These are phyloP conservation scores for Vitis hybrid DNA, from an alignment of 177 flowering plant species.

Conservation along the genomic window DNA sequence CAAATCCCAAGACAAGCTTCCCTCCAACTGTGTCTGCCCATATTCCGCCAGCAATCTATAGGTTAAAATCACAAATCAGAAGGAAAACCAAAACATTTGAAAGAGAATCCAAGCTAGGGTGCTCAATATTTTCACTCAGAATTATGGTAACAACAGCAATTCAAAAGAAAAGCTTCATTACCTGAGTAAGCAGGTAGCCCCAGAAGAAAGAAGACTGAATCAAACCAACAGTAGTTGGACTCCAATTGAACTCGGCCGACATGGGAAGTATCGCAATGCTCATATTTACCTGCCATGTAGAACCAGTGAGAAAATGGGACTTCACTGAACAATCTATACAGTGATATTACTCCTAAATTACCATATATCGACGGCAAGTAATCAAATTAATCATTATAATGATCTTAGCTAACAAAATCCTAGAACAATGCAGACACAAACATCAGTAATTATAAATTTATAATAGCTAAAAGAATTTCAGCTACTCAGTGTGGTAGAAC, in stretches of 20 bases:
- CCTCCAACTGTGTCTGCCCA: constrained; percentile 99
- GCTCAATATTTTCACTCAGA: too few species aligned
- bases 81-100: background rate
- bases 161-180: constrained; percentile 9
- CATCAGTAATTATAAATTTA: too few species aligned
- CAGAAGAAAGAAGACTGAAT: constrained; percentile 98
- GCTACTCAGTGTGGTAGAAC: too few species aligned
- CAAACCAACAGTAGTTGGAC: constrained; percentile 84
- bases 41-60: constrained; percentile 94
- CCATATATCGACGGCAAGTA: background rate
- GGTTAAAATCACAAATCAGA: constrained; percentile 8
- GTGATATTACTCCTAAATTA: background rate
- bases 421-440: too few species aligned
- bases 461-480: background rate
- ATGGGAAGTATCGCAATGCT: constrained; percentile 98
- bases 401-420: too few species aligned
- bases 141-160: background rate
- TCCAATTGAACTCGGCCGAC: constrained; percentile 91
- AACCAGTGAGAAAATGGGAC: constrained; percentile 8
- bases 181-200: constrained; percentile 99
- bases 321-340: background rate
- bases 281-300: constrained; percentile 83
- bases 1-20: constrained; percentile 81
- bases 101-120: background rate
- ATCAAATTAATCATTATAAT: too few species aligned